Base-by-base conservation (phyloP, 1,284 basidiomycete species). In the Thecaphora frezii region DNA sequence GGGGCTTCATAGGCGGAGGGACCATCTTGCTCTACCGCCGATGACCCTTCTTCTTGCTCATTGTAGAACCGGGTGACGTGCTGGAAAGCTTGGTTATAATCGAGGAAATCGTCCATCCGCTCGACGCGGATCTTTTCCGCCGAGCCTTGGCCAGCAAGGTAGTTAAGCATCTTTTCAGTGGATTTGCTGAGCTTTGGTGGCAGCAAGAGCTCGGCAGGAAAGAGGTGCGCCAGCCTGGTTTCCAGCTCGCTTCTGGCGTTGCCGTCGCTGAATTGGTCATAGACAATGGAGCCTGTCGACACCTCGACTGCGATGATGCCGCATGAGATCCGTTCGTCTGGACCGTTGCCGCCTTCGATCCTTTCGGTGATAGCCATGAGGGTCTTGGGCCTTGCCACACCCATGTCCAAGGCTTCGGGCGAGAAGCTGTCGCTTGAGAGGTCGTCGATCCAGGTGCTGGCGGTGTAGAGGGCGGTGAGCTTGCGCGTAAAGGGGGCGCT, bases 211-310 rank as follows among this genome's bases (percentile, higher is more conserved):
- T 97, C 94, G 0, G 88, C 85, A 0, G 94, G 94, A 58, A 86
- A 85, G 10, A 77, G 56, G 46, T 78, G 76, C 0, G 72, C 70
- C 3, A 78, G 58, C 22, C 76, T 57, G 2, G 76, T 78, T 50
- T 77, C 73, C 26, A 78, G 66, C 57, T 74, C 74, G 30, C 57
- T 66, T 33, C 71, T 55, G 25, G 73, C 51, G 26, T 57, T 44
- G 4, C 59, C 63, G 48, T 78, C 76, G 21, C 37, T 42, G 30
- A 75, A 96, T 62, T 90, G 86, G 71, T 98, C 94, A 86, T 90
- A 97, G 1, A 92, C 82, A 2, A 97, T 87, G 65, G 93, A 89
- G 1, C 93, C 93, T 0, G 92, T 96, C 47, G 87, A 87, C 0
- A 92, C 90, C 48, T 87, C 86, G 18, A 97, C 87, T 19, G 87